These are phyloP conservation scores for Pseudovirgaria hyperparasitica DNA, from an alignment of 2,329 filamentous ascomycete species.

Conservation along the genomic window DNA sequence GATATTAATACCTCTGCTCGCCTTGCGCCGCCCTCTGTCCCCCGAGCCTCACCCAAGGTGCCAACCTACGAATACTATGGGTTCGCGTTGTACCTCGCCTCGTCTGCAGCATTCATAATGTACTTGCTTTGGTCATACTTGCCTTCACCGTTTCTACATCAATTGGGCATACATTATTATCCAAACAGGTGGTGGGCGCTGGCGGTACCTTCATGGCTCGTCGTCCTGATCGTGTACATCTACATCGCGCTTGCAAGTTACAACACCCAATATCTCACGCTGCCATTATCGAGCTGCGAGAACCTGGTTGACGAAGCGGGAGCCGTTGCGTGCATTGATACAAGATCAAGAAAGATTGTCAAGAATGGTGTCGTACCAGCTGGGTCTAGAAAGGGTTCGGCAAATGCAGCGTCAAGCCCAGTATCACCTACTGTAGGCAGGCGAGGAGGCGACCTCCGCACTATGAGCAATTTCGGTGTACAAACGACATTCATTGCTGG, in stretches of 20 bases:
- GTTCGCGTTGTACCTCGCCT: constrained; percentile 90
- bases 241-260: constrained; percentile 86
- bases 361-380: constrained; percentile 25
- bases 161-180: constrained; percentile 91
- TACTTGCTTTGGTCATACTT: constrained; percentile 79
- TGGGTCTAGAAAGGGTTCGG: constrained; percentile 21
- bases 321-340: constrained; percentile 70
- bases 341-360: constrained; percentile 45
- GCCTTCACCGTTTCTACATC: constrained; percentile 81
- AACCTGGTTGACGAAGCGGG: constrained; percentile 86
- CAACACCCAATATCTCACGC: constrained; percentile 78
- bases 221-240: constrained; percentile 81
- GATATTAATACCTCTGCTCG: constrained; percentile 46
- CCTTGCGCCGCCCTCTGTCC: constrained; percentile 52
- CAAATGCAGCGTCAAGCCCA: constrained; percentile 5
- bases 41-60: constrained; percentile 78
- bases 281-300: constrained; percentile 68
- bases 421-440: too few relatives aligned
- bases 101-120: constrained; percentile 63
- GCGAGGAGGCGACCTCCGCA: constrained; percentile 26
- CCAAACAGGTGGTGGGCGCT: constrained; percentile 97
- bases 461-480: constrained; percentile 15
- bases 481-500: constrained; percentile 24
- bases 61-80: constrained; percentile 99
- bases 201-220: constrained; percentile 79